Percentiles rank a stretch among this genome's conserved stretches.
Conservation (phyloP, 1,284 basidiomycete species). For the Ganoderma multipileum region DNA sequence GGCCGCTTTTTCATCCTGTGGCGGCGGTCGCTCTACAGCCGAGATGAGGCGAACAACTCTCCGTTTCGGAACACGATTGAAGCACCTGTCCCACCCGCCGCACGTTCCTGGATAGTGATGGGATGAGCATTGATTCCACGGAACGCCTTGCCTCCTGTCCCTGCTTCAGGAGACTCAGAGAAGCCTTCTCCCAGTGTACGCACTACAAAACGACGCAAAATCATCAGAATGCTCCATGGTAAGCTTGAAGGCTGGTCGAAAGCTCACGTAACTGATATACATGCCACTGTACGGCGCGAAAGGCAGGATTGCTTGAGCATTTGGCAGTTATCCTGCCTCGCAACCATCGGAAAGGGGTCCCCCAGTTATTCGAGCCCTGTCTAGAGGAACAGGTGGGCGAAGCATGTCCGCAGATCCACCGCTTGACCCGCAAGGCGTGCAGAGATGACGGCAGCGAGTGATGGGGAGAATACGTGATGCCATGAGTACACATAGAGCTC, state of each 20-base stretch:
- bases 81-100: not conserved
- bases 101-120: constrained; percentile 2
- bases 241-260: not conserved
- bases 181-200: not conserved
- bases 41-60: not conserved
- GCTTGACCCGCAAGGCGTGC: not conserved
- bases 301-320: not conserved
- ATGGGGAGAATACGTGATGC: not conserved
- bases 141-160: not conserved
- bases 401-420: constrained; percentile 12
- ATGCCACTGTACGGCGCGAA: not conserved
- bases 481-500: not conserved
- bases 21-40: not conserved
- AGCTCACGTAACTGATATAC: not conserved
- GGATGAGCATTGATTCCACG: not conserved
- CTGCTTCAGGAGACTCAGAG: constrained; percentile 5
- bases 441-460: constrained; percentile 10
- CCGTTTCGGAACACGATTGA: constrained; percentile 10
- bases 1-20: not conserved
- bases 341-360: constrained; percentile 12
- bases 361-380: constrained; percentile 6
- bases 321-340: constrained; percentile 7
- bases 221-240: not conserved
- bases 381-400: constrained; percentile 1
- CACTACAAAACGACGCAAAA: not conserved